These are phyloP conservation scores for Geranium incanum DNA, from an alignment of 441 rosid species.

Conservation along the genomic window DNA sequence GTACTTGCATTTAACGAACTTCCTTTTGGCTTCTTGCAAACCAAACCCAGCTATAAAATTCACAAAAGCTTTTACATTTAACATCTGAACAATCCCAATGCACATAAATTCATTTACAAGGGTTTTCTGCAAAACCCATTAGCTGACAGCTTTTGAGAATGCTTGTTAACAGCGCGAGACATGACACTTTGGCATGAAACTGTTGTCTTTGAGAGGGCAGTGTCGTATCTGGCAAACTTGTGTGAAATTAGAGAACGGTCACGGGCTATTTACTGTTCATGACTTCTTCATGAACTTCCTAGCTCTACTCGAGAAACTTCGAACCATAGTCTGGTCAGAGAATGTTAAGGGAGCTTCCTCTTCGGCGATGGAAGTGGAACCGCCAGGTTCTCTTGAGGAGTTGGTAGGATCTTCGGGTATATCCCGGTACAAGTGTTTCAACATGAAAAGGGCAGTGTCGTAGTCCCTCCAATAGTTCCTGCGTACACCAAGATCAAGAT, in stretches of 20 bases:
- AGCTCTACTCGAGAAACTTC: slow-evolving; percentile 56
- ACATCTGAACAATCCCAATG: not conserved
- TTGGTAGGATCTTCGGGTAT: slow-evolving; percentile 46
- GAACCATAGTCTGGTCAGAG: slow-evolving; percentile 38
- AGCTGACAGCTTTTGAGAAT: not conserved
- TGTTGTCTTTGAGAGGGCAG: not conserved
- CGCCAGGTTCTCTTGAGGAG: slow-evolving; percentile 23
- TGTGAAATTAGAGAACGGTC: not conserved
- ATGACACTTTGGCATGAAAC: not conserved
- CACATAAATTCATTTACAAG: not conserved
- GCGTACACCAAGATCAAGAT: slow-evolving; percentile 27
- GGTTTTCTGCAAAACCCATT: not conserved
- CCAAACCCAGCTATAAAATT: not conserved
- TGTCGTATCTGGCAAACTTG: not conserved
- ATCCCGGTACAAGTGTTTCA: slow-evolving; percentile 67
- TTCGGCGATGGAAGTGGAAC: slow-evolving; percentile 30
- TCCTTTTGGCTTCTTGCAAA: not conserved
- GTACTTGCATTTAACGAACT: no score
- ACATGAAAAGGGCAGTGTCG: slow-evolving; percentile 85
- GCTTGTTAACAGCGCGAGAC: no score
- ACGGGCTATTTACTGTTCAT: slow-evolving; percentile 12
- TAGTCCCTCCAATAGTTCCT: slow-evolving; percentile 94
- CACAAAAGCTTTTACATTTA: not conserved
- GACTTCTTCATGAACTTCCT: slow-evolving; percentile 34
- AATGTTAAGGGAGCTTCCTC: slow-evolving; percentile 88